phyloP scores from a whole-genome alignment of 768 basidiomycete species.

The Pleurotus sapidus region DNA sequence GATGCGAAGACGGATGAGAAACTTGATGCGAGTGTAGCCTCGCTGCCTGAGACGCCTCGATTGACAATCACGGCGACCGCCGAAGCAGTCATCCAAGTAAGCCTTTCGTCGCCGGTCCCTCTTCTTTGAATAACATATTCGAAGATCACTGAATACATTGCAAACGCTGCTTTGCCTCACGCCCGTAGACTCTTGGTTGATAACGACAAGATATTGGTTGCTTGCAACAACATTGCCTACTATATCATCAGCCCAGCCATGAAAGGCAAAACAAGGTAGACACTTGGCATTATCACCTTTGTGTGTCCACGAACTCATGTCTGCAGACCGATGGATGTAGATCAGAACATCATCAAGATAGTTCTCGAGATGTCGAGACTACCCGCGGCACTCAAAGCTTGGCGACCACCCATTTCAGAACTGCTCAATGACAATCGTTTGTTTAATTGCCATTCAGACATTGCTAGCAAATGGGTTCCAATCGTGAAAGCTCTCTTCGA shows the following conservation, averaged over 20 bases:
- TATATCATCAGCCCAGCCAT: constrained; percentile 81
- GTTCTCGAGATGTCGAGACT: constrained; percentile 78
- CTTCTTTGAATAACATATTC: constrained; percentile 9
- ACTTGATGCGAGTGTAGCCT: constrained; percentile 38
- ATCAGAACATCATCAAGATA: constrained; percentile 61
- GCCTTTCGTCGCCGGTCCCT: constrained; percentile 7
- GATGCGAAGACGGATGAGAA: constrained; percentile 65
- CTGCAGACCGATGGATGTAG: constrained; percentile 76
- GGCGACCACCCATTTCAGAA: constrained; percentile 79
- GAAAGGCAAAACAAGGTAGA: constrained; percentile 71
- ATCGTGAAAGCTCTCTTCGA: constrained; percentile 81
- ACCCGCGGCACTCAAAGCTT: constrained; percentile 76
- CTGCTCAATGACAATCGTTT: constrained; percentile 82
- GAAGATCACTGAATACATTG: constrained; percentile 74
- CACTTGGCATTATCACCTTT: not conserved
- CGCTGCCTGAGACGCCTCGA: constrained; percentile 28
- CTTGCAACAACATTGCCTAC: constrained; percentile 81
- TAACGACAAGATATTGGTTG: constrained; percentile 74
- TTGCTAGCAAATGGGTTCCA: constrained; percentile 66
- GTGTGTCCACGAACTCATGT: constrained; percentile 15
- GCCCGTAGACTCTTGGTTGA: constrained; percentile 80
- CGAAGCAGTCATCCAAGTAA: constrained; percentile 49
- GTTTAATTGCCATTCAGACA: constrained; percentile 68
- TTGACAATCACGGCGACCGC: constrained; percentile 26
- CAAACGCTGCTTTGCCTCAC: constrained; percentile 65